A percentile compares a stretch with the other conserved stretches of the same genome.
phyloP scores from a whole-genome alignment of 345 rosid genomes.

The Passiflora organensis region DNA sequence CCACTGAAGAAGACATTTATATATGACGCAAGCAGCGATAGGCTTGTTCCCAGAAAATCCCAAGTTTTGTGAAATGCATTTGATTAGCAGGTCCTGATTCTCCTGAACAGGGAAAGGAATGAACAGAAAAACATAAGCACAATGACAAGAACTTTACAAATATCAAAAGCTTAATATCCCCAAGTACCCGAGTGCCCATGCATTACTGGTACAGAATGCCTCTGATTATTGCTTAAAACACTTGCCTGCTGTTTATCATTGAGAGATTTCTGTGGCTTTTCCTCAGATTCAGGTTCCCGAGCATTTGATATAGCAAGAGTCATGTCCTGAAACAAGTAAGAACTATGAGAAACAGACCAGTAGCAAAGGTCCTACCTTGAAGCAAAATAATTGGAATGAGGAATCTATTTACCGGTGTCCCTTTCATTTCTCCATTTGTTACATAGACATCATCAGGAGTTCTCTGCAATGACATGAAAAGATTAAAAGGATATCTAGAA shows the following conservation, averaged over 20 bases:
- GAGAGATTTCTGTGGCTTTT: constrained; percentile 89
- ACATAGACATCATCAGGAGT: constrained; percentile 77
- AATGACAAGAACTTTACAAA: constrained; percentile 3
- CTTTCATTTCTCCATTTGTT: constrained; percentile 66
- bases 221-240: neutral
- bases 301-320: constrained; percentile 41
- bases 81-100: constrained; percentile 84
- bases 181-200: too few relatives aligned
- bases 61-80: constrained; percentile 84
- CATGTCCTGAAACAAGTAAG: constrained; percentile 48
- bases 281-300: constrained; percentile 96
- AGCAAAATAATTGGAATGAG: constrained; percentile 3
- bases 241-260: constrained; percentile 96
- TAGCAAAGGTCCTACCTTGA: constrained; percentile 6
- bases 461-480: constrained; percentile 52
- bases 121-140: constrained; percentile 5
- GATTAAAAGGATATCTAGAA: constrained; percentile 18
- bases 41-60: constrained; percentile 91
- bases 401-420: constrained; percentile 42
- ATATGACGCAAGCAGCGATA: constrained; percentile 88
- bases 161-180: too few relatives aligned
- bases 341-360: constrained; percentile 10
- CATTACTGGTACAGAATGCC: too few relatives aligned
- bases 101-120: constrained; percentile 49
- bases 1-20: constrained; percentile 97